phyloP scores from a whole-genome alignment of 768 basidiomycete genomes.

The Leccinum imitatum region DNA sequence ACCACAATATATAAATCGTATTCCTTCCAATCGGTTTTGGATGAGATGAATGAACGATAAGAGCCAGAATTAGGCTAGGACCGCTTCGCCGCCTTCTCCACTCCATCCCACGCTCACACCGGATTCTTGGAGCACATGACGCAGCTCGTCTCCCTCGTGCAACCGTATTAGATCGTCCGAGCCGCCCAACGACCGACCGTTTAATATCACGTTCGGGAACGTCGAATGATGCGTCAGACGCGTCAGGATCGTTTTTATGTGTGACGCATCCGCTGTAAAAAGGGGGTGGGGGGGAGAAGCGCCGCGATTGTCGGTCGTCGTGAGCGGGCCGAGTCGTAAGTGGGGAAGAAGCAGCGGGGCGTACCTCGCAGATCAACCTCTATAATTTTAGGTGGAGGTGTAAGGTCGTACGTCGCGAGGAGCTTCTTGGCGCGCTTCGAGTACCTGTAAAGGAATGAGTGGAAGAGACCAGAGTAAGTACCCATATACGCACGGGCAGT shows the following conservation, averaged over 20 bases:
- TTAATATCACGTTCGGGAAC: slow-evolving; percentile 73
- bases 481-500: slow-evolving; percentile 56
- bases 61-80: not conserved
- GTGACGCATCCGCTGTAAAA: slow-evolving; percentile 48
- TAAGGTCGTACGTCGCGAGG: slow-evolving; percentile 56
- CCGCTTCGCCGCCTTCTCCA: slow-evolving; percentile 10
- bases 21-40: not conserved
- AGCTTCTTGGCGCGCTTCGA: slow-evolving; percentile 43
- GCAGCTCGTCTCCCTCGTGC: slow-evolving; percentile 49
- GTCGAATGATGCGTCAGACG: slow-evolving; percentile 68
- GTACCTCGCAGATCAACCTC: slow-evolving; percentile 75
- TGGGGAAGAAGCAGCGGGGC: slow-evolving; percentile 9
- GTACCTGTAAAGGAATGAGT: slow-evolving; percentile 11
- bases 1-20: not conserved
- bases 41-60: not conserved
- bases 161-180: slow-evolving; percentile 52
- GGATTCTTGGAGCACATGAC: slow-evolving; percentile 44
- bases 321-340: not conserved
- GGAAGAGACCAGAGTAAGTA: not conserved
- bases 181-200: slow-evolving; percentile 64
- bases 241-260: slow-evolving; percentile 63
- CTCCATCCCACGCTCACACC: slow-evolving; percentile 39
- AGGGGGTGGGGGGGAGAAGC: not conserved
- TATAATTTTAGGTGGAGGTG: slow-evolving; percentile 64
- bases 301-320: not conserved